Base-by-base conservation (phyloP, 257 asterid genomes). In the Paulownia fortunei region DNA sequence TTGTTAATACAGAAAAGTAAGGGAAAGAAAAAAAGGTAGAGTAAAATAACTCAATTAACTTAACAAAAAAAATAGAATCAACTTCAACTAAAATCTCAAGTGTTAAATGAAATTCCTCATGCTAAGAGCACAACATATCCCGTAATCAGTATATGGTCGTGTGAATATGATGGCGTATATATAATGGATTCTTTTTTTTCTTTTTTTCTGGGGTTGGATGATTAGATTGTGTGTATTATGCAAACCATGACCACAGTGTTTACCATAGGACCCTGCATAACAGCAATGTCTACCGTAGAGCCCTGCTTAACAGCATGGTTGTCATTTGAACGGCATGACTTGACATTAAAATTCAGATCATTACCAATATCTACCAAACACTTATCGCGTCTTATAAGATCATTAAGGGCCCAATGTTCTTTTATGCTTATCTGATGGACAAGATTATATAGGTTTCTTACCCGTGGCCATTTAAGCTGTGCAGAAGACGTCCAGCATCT, bases 391-490 rank as follows among this genome's bases (percentile, higher is more conserved):
- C 49, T 54, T 37, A 51, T 19, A 41, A 4, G 36, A 76, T 26
- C 46, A 54, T 55, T 24, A 59, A 24, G 30, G 56, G 61, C 16
- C 49, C 61, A 36, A 75, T 37, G 54, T 19, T 37, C 24, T 27
- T 46, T 26, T 27, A 32, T 46, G 73, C 21, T 68, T 61, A 30
- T 19, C 47, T 12, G 44, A 42, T 41, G 26, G 30, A 26, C 23
- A 56, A 56, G 74, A 26, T 49, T 27, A 21, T 32, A 15, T 0
- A 60, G 54, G 64, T 3, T 8, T 5, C 67, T 34, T 83, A 93
- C 98, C 93, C 92, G 90, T 93, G 99, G 79, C 97, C 98, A 78
- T 86, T 82, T 83, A 96, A 85, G 92, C 90, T 93, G 86, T 89
- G 91, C 84, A 90, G 84, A 37, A 89, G 92, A 59, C 83, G 84